Evolutionary conservation across 306 rosid species (phyloP), one percentile per base, ranked within the genome.

Genomic region (Acacia crassicarpa): DNA sequence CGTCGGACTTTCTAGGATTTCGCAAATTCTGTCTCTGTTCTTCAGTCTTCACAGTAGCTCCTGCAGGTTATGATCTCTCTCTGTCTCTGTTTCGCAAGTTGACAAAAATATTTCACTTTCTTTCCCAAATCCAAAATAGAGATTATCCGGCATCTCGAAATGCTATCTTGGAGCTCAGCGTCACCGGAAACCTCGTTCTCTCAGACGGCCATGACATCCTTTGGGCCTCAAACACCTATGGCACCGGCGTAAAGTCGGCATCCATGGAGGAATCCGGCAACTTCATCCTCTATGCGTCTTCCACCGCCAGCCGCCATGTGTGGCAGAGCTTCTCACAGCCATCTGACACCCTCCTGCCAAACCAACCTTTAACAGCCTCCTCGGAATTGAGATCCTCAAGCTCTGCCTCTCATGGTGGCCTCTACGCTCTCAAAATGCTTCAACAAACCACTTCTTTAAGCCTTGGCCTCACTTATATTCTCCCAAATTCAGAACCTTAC

Each of bases 291-390:
- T 85, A 82, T 59, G 54, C 35, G 9, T 3, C 74, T 8, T 25
- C 16, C 20, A 1, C 19, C 4, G 4, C n/a, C 53, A 89, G 83
- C 80, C 77, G 10, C 59, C 86, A 89, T 19, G 73, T 89, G 48
- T 95, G 99, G 99, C 94, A 95, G 87, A 95, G 98, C 74, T 95
- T 95, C 79, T 92, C 93, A 35, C 92, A 92, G 81, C 99, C 99
- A 61, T 89, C 98, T 1, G 94, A 95, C 62, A 95, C 98, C 45
- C 94, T 95, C 46, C 94, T 95, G 43, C 98, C 99, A 4, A 89
- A 91, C 74, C 99, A 95, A 75, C 99, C 94, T 68, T 89, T 95
- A 16, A 89, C 93, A 4, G 97, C 90, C 72, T 89, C 95, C 33
- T 83, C 87, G 32, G 96, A 93, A 75, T 84, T 95, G 62, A 85